phyloP scores from a whole-genome alignment of 257 asterid species.

The Lithospermum erythrorhizon region DNA sequence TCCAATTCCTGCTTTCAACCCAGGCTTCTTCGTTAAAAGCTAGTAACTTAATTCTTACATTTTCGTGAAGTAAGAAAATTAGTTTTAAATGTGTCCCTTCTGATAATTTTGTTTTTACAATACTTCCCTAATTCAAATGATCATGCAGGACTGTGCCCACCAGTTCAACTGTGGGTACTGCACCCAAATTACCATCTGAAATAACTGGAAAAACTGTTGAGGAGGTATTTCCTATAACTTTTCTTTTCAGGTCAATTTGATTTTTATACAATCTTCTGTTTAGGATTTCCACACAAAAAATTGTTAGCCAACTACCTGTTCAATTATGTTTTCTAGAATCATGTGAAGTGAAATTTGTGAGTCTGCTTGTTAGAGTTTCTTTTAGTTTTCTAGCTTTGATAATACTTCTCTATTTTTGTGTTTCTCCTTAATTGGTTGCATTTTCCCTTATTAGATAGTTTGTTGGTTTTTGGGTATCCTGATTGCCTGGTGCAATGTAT shows the following conservation, averaged over 20 bases:
- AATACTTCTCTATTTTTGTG: not conserved
- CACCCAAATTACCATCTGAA: slow-evolving; percentile 86
- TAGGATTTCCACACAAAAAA: too few species aligned
- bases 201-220: slow-evolving; percentile 89
- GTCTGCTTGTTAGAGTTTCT: not conserved
- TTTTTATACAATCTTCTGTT: not conserved
- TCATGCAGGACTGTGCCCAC: slow-evolving; percentile 49
- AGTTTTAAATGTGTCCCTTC: not conserved
- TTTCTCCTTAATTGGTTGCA: not conserved
- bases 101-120: not conserved
- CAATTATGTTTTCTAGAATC: too few species aligned
- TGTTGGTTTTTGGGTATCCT: not conserved
- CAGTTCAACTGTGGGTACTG: slow-evolving; percentile 29
- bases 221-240: slow-evolving; percentile 44
- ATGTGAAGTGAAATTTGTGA: not conserved
- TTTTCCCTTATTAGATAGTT: not conserved
- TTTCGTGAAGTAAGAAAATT: not conserved
- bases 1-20: not conserved
- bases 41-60: not conserved
- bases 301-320: too few species aligned
- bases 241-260: not conserved
- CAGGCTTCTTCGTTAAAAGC: not conserved
- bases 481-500: slow-evolving; percentile 1
- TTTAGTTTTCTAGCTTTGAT: too few species aligned
- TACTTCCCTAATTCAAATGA: not conserved